These are phyloP conservation scores for Colletotrichum sp. DNA, from an alignment of 2,329 filamentous ascomycete genomes.

Conservation along the genomic window DNA sequence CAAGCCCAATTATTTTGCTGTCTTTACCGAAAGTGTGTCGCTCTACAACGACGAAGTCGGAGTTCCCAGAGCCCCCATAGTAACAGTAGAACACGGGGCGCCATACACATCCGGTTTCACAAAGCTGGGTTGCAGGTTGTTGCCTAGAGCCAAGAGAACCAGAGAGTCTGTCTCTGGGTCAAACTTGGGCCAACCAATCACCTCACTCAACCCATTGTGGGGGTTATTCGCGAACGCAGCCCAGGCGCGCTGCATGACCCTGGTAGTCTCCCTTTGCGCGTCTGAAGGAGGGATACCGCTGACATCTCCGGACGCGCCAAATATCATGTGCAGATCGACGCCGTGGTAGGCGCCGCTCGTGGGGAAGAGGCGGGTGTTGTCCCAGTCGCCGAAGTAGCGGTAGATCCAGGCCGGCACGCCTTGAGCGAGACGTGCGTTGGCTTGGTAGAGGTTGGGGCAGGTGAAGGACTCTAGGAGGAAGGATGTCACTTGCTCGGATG, in stretches of 20 bases:
- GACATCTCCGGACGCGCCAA: slow-evolving; percentile 43
- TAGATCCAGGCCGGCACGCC: slow-evolving; percentile 47
- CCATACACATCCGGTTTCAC: slow-evolving; percentile 29
- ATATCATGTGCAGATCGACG: slow-evolving; percentile 51
- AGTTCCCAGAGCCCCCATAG: slow-evolving; percentile 25
- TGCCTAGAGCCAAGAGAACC: slow-evolving; percentile 28
- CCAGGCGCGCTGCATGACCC: slow-evolving; percentile 45
- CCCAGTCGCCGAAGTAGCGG: slow-evolving; percentile 54
- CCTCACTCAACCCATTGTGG: slow-evolving; percentile 30
- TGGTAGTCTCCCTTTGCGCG: slow-evolving; percentile 35
- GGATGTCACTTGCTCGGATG: slow-evolving; percentile 35
- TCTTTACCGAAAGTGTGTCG: neutral
- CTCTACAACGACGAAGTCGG: neutral
- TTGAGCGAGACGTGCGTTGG: slow-evolving; percentile 33
- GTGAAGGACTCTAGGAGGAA: slow-evolving; percentile 51
- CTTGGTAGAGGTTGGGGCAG: slow-evolving; percentile 47
- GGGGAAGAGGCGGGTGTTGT: slow-evolving; percentile 49
- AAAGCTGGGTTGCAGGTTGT: slow-evolving; percentile 25
- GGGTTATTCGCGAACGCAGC: slow-evolving; percentile 43
- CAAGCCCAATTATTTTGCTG: neutral
- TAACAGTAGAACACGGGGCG: slow-evolving; percentile 26
- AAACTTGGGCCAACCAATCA: slow-evolving; percentile 41
- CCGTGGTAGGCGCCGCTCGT: slow-evolving; percentile 55
- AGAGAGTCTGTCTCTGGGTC: slow-evolving; percentile 26
- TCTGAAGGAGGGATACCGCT: slow-evolving; percentile 37